These are phyloP conservation scores for Murraya paniculata DNA, from an alignment of 345 rosid genomes.

Conservation along the genomic window DNA sequence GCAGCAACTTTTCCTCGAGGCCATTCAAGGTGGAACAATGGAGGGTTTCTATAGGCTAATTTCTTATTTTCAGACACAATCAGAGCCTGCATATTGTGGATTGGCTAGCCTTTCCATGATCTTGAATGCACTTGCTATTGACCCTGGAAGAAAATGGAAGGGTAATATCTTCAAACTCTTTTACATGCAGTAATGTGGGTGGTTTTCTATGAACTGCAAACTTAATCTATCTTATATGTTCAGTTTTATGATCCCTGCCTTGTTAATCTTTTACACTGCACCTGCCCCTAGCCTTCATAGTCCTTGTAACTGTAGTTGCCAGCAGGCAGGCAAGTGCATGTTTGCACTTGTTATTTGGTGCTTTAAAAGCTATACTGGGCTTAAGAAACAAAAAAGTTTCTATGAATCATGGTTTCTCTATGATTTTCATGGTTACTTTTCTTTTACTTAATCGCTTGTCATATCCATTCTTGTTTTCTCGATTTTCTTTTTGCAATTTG, in stretches of 20 bases:
- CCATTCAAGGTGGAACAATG: constrained; percentile 87
- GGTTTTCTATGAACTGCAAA: neutral
- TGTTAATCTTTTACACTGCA: neutral
- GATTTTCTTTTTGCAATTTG: neutral
- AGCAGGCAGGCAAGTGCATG: neutral
- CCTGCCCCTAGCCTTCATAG: neutral
- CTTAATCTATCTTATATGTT: neutral
- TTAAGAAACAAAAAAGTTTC: neutral
- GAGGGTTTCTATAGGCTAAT: constrained; percentile 83
- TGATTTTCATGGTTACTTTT: neutral
- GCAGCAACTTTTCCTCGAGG: constrained; percentile 78
- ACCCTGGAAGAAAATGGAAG: constrained; percentile 82
- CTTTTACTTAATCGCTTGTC: neutral
- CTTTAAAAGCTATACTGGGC: neutral
- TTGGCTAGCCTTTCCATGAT: constrained; percentile 88
- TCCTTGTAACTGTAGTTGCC: neutral
- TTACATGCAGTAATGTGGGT: neutral
- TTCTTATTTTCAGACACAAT: constrained; percentile 86
- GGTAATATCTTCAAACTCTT: constrained; percentile 36
- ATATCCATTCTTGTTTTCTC: neutral
- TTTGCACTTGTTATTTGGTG: neutral
- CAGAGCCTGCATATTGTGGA: constrained; percentile 92
- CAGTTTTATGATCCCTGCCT: neutral
- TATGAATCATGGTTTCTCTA: neutral
- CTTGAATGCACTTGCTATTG: constrained; percentile 86